These are phyloP conservation scores for Erodium moschatum DNA, from an alignment of 441 rosid genomes.

Conservation along the genomic window DNA sequence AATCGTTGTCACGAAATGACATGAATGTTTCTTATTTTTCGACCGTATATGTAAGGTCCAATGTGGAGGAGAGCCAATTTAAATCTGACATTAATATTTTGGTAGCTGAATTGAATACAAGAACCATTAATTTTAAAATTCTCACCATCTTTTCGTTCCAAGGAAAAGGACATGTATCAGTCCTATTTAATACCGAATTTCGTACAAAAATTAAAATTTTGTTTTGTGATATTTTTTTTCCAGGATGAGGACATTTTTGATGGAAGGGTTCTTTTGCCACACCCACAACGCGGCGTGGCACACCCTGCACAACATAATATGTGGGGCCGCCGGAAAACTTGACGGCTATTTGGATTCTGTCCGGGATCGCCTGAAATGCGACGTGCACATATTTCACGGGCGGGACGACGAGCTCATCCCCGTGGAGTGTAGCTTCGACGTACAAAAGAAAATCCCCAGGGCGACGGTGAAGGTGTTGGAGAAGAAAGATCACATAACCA, in stretches of 20 bases:
- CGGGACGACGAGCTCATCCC: slow-evolving; percentile 73
- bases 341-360: slow-evolving; percentile 61
- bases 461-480: slow-evolving; percentile 62
- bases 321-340: slow-evolving; percentile 74
- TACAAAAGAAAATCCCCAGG: slow-evolving; percentile 48
- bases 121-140: no score
- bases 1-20: no score
- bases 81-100: no score
- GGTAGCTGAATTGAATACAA: no score
- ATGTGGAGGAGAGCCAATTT: no score
- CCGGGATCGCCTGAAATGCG: slow-evolving; percentile 47
- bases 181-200: no score
- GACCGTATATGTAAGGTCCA: no score
- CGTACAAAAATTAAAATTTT: no score
- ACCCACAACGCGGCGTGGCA: slow-evolving; percentile 95
- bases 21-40: no score
- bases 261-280: slow-evolving; percentile 89
- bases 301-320: slow-evolving; percentile 86
- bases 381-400: slow-evolving; percentile 68
- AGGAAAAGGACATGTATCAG: no score
- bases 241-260: slow-evolving; percentile 69
- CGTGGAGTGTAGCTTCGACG: slow-evolving; percentile 64
- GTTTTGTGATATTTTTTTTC: background rate
- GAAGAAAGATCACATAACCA: slow-evolving; percentile 75
- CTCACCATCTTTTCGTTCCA: no score